Percentiles rank a stretch among this genome's conserved stretches.
Conservation (phyloP, 768 basidiomycete species). For the Hemileccinum rubropunctum region DNA sequence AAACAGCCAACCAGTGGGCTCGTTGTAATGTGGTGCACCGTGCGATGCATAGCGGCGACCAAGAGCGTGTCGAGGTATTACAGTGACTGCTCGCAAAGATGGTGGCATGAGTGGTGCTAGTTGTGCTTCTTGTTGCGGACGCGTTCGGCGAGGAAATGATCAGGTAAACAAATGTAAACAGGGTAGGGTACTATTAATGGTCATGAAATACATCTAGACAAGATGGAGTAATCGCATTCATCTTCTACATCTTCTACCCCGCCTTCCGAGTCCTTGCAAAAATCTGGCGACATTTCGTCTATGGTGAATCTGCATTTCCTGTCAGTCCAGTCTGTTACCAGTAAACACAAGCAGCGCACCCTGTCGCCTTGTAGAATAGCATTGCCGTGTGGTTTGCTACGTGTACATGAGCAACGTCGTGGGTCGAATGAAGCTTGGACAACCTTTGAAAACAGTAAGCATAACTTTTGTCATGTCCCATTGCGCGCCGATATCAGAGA, state of each 20-base stretch:
- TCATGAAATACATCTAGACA: slow-evolving; percentile 29
- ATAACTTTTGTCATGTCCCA: slow-evolving; percentile 68
- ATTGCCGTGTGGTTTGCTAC: slow-evolving; percentile 46
- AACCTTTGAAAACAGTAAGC: slow-evolving; percentile 79
- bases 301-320: slow-evolving; percentile 44
- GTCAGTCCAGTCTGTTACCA: slow-evolving; percentile 4
- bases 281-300: slow-evolving; percentile 54
- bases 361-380: slow-evolving; percentile 51
- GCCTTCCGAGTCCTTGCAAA: slow-evolving; percentile 26
- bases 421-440: not conserved
- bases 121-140: not conserved
- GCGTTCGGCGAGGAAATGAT: slow-evolving; percentile 2
- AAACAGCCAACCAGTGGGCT: slow-evolving; percentile 84
- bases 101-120: slow-evolving; percentile 43
- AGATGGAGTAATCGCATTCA: slow-evolving; percentile 37
- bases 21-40: slow-evolving; percentile 82
- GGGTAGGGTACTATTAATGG: not conserved
- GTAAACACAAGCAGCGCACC: slow-evolving; percentile 39
- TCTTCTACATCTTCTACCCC: slow-evolving; percentile 26
- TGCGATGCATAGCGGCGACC: slow-evolving; percentile 62
- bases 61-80: slow-evolving; percentile 20
- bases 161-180: slow-evolving; percentile 27
- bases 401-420: slow-evolving; percentile 6
- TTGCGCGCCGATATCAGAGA: slow-evolving; percentile 47
- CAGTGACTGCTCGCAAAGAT: slow-evolving; percentile 39